A percentile compares a stretch with the other conserved stretches of the same genome.
These are phyloP conservation scores for Santalum album DNA, from an alignment of 164 flowering plant species.

Conservation along the genomic window DNA sequence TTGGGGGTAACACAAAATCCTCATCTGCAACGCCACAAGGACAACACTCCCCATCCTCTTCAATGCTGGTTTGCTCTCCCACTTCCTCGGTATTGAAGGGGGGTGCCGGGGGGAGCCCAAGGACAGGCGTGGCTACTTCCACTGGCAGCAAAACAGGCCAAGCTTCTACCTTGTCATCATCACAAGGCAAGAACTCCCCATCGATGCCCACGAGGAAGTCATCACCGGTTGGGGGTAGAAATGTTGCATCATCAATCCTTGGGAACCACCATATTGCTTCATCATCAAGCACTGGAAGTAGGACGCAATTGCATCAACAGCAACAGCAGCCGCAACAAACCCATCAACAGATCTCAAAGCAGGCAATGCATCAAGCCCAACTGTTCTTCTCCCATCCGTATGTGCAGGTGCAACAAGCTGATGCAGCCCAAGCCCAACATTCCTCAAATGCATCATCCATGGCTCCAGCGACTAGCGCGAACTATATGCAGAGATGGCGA, in stretches of 20 bases:
- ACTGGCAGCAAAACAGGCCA: constrained; percentile 40
- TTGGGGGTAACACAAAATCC: constrained; percentile 50
- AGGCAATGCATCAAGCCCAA: constrained; percentile 46
- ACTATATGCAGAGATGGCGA: constrained; percentile 43
- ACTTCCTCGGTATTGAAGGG: constrained; percentile 59
- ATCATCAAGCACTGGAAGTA: constrained; percentile 21
- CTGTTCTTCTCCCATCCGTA: constrained; percentile 42
- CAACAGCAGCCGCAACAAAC: no score
- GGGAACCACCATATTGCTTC: constrained; percentile 44
- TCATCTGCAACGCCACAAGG: constrained; percentile 25
- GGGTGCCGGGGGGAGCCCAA: constrained; percentile 72
- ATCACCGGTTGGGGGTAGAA: constrained; percentile 61
- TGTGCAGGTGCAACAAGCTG: constrained; percentile 17
- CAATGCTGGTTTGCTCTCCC: constrained; percentile 56
- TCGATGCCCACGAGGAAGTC: constrained; percentile 49
- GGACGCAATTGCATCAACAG: constrained; percentile 22
- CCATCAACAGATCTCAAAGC: constrained; percentile 26
- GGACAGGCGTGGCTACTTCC: constrained; percentile 32
- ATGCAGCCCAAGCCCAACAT: constrained; percentile 35
- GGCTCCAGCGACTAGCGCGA: constrained; percentile 27
- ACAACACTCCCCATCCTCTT: constrained; percentile 51
- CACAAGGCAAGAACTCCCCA: constrained; percentile 43
- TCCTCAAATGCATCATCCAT: constrained; percentile 17
- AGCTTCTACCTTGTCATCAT: constrained; percentile 36
- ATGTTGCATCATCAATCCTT: constrained; percentile 42